Evolutionary conservation across 1,139 yeast species (phyloP).

Genomic region (Hyphopichia wangnamkhiaoensis): DNA sequence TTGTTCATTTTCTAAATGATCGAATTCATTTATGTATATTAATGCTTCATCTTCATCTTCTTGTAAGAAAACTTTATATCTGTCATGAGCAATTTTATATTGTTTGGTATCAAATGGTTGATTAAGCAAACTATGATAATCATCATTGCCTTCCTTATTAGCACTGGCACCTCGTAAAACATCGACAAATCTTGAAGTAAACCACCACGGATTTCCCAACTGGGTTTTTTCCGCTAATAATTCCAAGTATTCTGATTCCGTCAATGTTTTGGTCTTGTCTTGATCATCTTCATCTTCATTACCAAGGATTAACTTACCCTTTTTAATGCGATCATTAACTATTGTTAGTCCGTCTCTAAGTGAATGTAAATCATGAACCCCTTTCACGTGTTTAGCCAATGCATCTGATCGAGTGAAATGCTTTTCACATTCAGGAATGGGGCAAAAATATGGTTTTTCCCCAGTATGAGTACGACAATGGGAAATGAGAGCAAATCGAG

Average conservation of each 20-base stretch:
- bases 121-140: conserved; percentile 18
- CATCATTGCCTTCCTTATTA: conserved; percentile 10
- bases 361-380: conserved; percentile 56
- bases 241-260: conserved; percentile 29
- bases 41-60: conserved; percentile 12
- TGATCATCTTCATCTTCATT: conserved; percentile 14
- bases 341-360: conserved; percentile 35
- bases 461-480: conserved; percentile 70
- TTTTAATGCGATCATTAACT: conserved; percentile 25
- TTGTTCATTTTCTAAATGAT: conserved; percentile 5
- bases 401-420: conserved; percentile 63
- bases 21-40: conserved; percentile 12
- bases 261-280: conserved; percentile 16
- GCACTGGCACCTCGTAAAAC: conserved; percentile 12
- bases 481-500: conserved; percentile 58
- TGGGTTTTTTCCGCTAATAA: conserved; percentile 36
- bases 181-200: conserved; percentile 29
- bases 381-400: conserved; percentile 61
- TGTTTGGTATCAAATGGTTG: conserved; percentile 39
- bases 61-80: conserved; percentile 29
- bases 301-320: conserved; percentile 7
- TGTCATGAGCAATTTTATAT: conserved; percentile 32
- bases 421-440: conserved; percentile 68
- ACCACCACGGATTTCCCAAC: conserved; percentile 49
- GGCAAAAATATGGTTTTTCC: conserved; percentile 67